Percentiles rank a stretch among this genome's conserved stretches.
Conservation (phyloP, 768 basidiomycete genomes). For the Pulveroboletus sp. region DNA sequence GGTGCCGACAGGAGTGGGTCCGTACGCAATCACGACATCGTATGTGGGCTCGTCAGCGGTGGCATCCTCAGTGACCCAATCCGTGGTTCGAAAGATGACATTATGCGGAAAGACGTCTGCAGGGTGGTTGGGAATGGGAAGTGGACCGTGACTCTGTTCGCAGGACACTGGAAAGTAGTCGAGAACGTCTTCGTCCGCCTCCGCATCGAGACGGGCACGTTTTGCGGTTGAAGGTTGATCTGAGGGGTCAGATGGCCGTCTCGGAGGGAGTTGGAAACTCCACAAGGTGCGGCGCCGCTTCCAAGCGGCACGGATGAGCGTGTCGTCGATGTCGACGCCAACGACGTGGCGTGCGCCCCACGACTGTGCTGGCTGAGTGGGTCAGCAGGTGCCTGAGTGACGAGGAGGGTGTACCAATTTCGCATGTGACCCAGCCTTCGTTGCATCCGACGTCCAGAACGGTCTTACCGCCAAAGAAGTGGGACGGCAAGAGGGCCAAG, state of each 20-base stretch:
- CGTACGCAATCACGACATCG: conserved; percentile 78
- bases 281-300: conserved; percentile 62
- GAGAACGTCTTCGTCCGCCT: not conserved
- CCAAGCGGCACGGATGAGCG: conserved; percentile 73
- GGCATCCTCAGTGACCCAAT: conserved; percentile 63
- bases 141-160: conserved; percentile 68
- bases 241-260: not conserved
- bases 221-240: conserved; percentile 1
- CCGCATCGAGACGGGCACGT: conserved; percentile 6
- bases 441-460: conserved; percentile 88
- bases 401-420: conserved; percentile 49
- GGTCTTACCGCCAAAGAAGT: conserved; percentile 48
- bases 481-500: conserved; percentile 52
- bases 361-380: conserved; percentile 48
- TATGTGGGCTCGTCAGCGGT: conserved; percentile 59
- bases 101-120: conserved; percentile 68
- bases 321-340: conserved; percentile 83
- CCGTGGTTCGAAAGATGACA: conserved; percentile 60
- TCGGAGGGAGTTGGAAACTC: conserved; percentile 50
- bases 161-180: conserved; percentile 75
- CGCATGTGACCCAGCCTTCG: conserved; percentile 79
- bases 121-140: conserved; percentile 52
- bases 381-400: not conserved
- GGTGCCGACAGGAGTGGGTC: not conserved
- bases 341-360: conserved; percentile 61